Base-by-base conservation (phyloP, 805 yeast genomes). In the Ogataea paraovalis region DNA sequence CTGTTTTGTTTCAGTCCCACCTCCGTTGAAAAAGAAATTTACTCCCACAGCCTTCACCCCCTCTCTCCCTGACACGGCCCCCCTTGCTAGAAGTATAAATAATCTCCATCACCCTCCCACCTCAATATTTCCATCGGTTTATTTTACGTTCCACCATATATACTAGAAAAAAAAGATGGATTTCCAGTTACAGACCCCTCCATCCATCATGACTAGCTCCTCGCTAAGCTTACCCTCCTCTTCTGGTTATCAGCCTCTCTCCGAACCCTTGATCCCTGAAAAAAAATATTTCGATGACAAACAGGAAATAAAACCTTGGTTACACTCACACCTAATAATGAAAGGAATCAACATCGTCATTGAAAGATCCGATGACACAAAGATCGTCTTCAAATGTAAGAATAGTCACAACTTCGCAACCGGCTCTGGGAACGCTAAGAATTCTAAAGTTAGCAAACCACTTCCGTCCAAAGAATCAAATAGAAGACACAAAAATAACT, bases 311-410 rank as follows among this genome's bases (percentile, higher is more conserved):
- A 82, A 82, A 59, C 85, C 86, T 4, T 81, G 86, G 85, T 62
- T 82, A 44, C 79, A 72, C 53, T 64, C 70, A 42, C 71, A 79
- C 46, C 66, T 73, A 43, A 65, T 67, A n/a, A 63, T 70, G 7
- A 71, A 70, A 51, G 82, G 83, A 4, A 73, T 79, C 37, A 73
- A 72, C 46, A 69, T 82, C 12, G 86, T 79, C 14, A 81, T 82
- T 46, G 86, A 80, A 65, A 64, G 87, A 27, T 77, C 83, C 3
- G 87, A 82, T 61, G 74, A 71, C 42, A 67, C 75, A 39, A 82
- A 82, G 61, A 79, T 82, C 18, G 79, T 81, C 16, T 82, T 82
- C 65, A 77, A 79, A 56, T 82, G 87, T 59, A 80, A 79, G 53
- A 70, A 75, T 22, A 60, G 64, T 14, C 64, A 62, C 51, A 49